Conservation (phyloP, 1,284 basidiomycete genomes). For the Ustilago xerochloae region DNA sequence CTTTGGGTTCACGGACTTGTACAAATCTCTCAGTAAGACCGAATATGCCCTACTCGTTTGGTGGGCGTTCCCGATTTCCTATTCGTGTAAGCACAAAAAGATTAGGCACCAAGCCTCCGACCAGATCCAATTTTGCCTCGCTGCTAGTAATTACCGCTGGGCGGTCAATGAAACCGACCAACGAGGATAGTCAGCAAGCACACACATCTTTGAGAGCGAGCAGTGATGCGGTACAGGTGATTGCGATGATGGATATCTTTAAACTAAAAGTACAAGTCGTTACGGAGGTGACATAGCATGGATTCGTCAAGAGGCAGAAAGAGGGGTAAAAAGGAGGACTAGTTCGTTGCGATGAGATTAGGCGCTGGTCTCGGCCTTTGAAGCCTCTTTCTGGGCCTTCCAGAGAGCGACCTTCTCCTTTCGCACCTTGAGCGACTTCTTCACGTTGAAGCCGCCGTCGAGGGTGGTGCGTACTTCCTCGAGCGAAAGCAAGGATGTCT, state of each 20-base stretch:
- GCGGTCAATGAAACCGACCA: too few relatives aligned
- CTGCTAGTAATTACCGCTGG: too few relatives aligned
- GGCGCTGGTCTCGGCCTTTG: constrained; percentile 21
- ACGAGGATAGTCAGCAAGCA: too few relatives aligned
- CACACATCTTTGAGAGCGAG: too few relatives aligned
- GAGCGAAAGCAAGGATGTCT: constrained; percentile 74
- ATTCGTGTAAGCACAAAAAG: too few relatives aligned
- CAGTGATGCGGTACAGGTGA: too few relatives aligned
- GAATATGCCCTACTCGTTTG: too few relatives aligned
- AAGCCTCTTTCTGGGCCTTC: constrained; percentile 41
- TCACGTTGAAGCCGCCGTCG: constrained; percentile 70
- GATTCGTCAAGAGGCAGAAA: not conserved
- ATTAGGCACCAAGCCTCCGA: too few relatives aligned
- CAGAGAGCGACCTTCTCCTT: constrained; percentile 56
- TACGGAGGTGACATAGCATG: constrained; percentile 3
- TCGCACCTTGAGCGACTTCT: constrained; percentile 67
- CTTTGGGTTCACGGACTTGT: too few relatives aligned
- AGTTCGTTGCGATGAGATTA: not conserved
- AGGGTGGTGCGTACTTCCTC: constrained; percentile 76
- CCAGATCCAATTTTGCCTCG: too few relatives aligned
- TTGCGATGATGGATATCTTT: constrained; percentile 15
- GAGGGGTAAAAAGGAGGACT: not conserved
- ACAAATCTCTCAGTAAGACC: too few relatives aligned
- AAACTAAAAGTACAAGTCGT: constrained; percentile 22
- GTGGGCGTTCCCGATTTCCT: too few relatives aligned